A percentile compares a stretch with the other conserved stretches of the same genome.
Evolutionary conservation across 495 filamentous ascomycete species (phyloP).

Genomic region (Daldinia grandis): DNA sequence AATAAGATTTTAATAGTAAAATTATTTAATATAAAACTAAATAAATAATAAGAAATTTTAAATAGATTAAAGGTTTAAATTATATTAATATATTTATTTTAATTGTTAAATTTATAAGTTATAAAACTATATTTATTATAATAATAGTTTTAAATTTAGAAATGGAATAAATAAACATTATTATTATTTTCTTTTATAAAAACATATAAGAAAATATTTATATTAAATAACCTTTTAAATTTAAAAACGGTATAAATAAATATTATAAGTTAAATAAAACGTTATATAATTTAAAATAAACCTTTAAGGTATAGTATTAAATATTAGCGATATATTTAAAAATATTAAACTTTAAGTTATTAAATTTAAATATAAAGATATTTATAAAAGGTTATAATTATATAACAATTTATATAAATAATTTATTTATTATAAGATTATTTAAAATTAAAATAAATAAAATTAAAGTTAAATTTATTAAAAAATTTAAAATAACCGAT

Average conservation of each 20-base stretch:
- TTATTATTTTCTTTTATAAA: neutral
- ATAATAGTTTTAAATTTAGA: neutral
- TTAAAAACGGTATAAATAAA: neutral
- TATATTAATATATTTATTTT: neutral
- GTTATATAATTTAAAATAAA: neutral
- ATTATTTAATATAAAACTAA: neutral
- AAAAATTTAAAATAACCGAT: neutral
- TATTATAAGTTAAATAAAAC: neutral
- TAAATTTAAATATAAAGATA: neutral
- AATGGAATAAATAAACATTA: neutral
- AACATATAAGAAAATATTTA: neutral
- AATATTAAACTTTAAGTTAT: neutral
- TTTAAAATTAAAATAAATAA: neutral
- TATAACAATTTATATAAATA: neutral
- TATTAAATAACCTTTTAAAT: neutral
- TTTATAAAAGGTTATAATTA: neutral
- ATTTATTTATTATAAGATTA: neutral
- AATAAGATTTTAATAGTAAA: neutral
- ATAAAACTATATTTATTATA: neutral
- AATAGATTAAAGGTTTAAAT: neutral
- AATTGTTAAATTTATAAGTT: constrained; percentile 1
- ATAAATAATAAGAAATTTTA: neutral
- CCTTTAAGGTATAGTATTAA: neutral
- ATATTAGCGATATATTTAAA: neutral
- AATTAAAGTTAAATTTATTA: neutral